These are phyloP conservation scores for Paxillus involutus DNA, from an alignment of 768 basidiomycete genomes.

Conservation along the genomic window DNA sequence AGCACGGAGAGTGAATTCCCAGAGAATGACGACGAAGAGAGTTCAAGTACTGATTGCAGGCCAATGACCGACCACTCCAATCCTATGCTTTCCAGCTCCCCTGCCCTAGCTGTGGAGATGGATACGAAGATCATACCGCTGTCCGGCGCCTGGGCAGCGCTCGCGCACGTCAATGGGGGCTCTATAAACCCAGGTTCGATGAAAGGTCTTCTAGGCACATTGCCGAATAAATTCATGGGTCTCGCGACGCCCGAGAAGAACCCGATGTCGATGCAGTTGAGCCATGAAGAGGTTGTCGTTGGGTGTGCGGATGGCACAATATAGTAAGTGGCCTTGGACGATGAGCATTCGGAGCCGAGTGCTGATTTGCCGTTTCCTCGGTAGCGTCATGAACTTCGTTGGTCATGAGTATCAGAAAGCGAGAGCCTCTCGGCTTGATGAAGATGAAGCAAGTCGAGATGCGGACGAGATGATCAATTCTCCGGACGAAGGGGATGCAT, in stretches of 20 bases:
- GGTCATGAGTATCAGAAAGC: conserved; percentile 53
- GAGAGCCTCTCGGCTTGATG: conserved; percentile 3
- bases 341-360: neutral
- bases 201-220: conserved; percentile 58
- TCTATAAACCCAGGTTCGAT: conserved; percentile 33
- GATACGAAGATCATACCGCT: conserved; percentile 67
- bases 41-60: neutral
- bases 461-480: conserved; percentile 11
- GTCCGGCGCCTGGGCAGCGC: conserved; percentile 72
- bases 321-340: conserved; percentile 57
- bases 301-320: conserved; percentile 91
- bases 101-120: conserved; percentile 51
- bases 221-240: conserved; percentile 72
- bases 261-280: conserved; percentile 92
- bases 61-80: conserved; percentile 9
- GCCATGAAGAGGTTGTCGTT: conserved; percentile 88
- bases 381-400: conserved; percentile 62
- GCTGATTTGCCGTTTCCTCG: conserved; percentile 11
- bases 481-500: conserved; percentile 15
- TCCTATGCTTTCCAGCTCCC: conserved; percentile 11
- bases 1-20: conserved; percentile 14
- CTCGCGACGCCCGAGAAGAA: conserved; percentile 90
- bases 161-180: conserved; percentile 44
- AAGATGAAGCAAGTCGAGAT: neutral
- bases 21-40: conserved; percentile 22